Conservation (phyloP, 345 rosid genomes). For the Populus nigra region DNA sequence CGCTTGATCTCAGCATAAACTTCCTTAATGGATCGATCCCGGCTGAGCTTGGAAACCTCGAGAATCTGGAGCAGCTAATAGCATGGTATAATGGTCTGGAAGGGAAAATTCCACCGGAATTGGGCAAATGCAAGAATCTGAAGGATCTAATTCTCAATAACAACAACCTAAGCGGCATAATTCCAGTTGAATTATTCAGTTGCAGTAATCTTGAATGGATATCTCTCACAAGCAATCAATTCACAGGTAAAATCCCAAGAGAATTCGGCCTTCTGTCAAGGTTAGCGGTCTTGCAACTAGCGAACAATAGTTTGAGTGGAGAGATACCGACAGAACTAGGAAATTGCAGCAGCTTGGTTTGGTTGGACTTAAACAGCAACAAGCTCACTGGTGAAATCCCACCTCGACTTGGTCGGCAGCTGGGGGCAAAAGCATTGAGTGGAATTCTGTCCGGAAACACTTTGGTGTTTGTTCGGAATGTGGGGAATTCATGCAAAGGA, state of each 20-base stretch:
- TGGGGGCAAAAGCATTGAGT: slow-evolving; percentile 71
- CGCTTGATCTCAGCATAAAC: slow-evolving; percentile 81
- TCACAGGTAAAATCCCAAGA: slow-evolving; percentile 61
- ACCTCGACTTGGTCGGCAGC: slow-evolving; percentile 78
- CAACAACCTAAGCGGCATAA: slow-evolving; percentile 71
- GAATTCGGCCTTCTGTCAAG: slow-evolving; percentile 68
- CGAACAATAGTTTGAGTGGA: slow-evolving; percentile 81
- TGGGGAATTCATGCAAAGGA: slow-evolving; percentile 93
- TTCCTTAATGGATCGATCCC: slow-evolving; percentile 85
- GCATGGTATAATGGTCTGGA: slow-evolving; percentile 88
- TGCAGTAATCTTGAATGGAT: slow-evolving; percentile 93
- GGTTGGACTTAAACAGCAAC: slow-evolving; percentile 90
- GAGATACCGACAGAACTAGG: slow-evolving; percentile 82
- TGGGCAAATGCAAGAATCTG: slow-evolving; percentile 67
- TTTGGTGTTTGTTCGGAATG: slow-evolving; percentile 80
- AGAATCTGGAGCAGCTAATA: slow-evolving; percentile 79
- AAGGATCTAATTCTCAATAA: slow-evolving; percentile 85
- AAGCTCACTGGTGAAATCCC: slow-evolving; percentile 90
- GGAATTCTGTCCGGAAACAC: slow-evolving; percentile 84
- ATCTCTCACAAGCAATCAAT: slow-evolving; percentile 75
- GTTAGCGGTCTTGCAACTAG: slow-evolving; percentile 88
- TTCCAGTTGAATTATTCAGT: slow-evolving; percentile 70
- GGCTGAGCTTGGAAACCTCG: slow-evolving; percentile 65
- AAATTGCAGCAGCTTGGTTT: slow-evolving; percentile 80
- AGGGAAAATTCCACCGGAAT: slow-evolving; percentile 71